Evolutionary conservation across 108 stramenopile genomes (phyloP).

Genomic region (Pseudonitzschia delicatissima): DNA sequence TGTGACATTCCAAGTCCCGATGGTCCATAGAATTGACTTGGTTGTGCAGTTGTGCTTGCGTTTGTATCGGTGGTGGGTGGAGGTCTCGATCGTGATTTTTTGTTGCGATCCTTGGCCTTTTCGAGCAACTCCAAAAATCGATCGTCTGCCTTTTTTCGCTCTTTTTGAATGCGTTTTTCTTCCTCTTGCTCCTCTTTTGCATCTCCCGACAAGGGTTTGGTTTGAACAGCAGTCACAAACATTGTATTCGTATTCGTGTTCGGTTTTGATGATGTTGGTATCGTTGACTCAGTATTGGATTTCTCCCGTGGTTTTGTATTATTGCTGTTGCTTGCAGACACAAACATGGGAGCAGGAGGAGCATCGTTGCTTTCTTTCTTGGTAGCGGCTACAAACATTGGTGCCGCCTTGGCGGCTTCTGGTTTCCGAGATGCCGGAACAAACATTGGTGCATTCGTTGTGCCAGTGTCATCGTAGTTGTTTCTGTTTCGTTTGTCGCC

Average conservation of each 20-base stretch:
- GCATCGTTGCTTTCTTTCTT: neutral
- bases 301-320: neutral
- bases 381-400: neutral
- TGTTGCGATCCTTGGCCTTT: conserved; percentile 18
- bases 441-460: neutral
- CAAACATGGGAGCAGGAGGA: neutral
- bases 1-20: neutral
- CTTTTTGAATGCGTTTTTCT: neutral
- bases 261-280: too few species aligned
- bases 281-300: too few species aligned
- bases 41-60: conserved; percentile 1
- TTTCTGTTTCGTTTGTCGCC: neutral
- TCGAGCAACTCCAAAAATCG: conserved; percentile 23
- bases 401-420: neutral
- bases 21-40: neutral
- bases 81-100: conserved; percentile 6
- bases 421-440: neutral
- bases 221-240: conserved; percentile 5
- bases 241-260: too few species aligned
- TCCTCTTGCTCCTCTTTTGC: conserved; percentile 5
- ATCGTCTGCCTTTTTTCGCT: conserved; percentile 42
- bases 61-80: neutral
- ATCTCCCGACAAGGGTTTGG: neutral
- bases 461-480: neutral
- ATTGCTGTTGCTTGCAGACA: neutral